Conservation (phyloP, 768 basidiomycete genomes). For the Lactifluus echinatus region DNA sequence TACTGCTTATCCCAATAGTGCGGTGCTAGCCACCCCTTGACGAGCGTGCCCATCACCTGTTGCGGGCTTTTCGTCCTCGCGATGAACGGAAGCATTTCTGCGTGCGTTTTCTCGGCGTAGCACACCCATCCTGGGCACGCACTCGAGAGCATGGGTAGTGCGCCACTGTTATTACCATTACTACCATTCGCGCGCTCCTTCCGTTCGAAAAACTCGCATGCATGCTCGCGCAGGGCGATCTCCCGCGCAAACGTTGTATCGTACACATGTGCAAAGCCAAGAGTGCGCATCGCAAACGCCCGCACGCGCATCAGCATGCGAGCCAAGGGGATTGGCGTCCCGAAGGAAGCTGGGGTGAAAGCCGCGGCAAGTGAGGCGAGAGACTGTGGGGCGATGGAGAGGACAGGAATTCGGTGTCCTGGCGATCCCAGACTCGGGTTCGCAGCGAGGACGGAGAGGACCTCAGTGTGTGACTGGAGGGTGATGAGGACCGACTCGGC, state of each 20-base stretch:
- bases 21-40: conserved; percentile 78
- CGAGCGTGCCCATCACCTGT: conserved; percentile 87
- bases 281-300: conserved; percentile 54
- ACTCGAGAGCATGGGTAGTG: conserved; percentile 86
- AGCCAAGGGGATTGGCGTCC: conserved; percentile 34
- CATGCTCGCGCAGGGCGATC: conserved; percentile 72
- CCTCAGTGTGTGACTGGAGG: conserved; percentile 90
- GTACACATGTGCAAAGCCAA: conserved; percentile 77
- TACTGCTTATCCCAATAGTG: conserved; percentile 56
- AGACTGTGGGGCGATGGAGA: conserved; percentile 86
- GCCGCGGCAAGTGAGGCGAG: conserved; percentile 74
- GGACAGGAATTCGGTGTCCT: conserved; percentile 48
- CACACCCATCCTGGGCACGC: conserved; percentile 99
- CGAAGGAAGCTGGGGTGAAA: conserved; percentile 39
- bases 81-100: conserved; percentile 89
- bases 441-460: conserved; percentile 63
- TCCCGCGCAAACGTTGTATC: conserved; percentile 96
- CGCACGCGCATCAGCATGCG: conserved; percentile 63
- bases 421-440: conserved; percentile 38
- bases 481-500: conserved; percentile 97
- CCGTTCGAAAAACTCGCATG: conserved; percentile 65
- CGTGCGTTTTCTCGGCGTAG: conserved; percentile 96
- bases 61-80: conserved; percentile 86
- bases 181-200: conserved; percentile 29
- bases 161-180: conserved; percentile 22